Base-by-base conservation (phyloP, 192 early-diverging fungal genomes). In the Martensiomyces pterosporus region DNA sequence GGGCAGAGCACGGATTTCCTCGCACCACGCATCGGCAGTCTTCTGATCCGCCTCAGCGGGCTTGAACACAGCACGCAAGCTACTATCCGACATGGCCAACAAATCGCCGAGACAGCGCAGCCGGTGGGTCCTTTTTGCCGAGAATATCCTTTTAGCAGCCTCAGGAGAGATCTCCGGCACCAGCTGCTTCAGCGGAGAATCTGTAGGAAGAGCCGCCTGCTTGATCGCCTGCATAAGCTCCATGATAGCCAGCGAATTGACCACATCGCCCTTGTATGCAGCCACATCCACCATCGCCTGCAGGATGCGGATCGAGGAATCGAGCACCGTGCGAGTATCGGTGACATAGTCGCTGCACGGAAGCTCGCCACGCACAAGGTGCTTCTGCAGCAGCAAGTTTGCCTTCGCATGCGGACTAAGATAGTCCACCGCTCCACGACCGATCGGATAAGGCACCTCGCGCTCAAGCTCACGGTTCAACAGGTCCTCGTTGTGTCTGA, bases 241-340 rank as follows among this genome's bases (percentile, higher is more conserved):
- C 82, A 97, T 92, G 14, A 85, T 69, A 1, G 84, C 85, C 40
- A 93, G 40, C 27, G 80, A 67, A 0, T 82, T 82, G 3, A 47
- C 49, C 40, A 90, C 39, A 29, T 79, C 78, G 0, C 91, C 94
- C 49, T 79, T 65, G 34, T 68, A 75, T 37, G 82, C 80, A 2
- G 86, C 89, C 17, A 93, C 78, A 61, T 97, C 93, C 37, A 97
- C 82, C 92, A 97, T 94, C 16, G 97, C 94, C 76, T 90, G 86
- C 52, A 90, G 66, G 22, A 99, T 82, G 52, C 94, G 92, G 37
- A 97, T 85, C 24, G 87, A 76, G 49, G 91, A 89, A 60, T 97
- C 94, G 21, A 99, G 66, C 7, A 99, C 92, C 1, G 88, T 85
- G 2, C 86, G 82, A 3, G 83, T 87, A 67, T 99, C 97, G 0